These are phyloP conservation scores for Neoascochyta sp. DNA, from an alignment of 2,329 filamentous ascomycete species.

Conservation along the genomic window DNA sequence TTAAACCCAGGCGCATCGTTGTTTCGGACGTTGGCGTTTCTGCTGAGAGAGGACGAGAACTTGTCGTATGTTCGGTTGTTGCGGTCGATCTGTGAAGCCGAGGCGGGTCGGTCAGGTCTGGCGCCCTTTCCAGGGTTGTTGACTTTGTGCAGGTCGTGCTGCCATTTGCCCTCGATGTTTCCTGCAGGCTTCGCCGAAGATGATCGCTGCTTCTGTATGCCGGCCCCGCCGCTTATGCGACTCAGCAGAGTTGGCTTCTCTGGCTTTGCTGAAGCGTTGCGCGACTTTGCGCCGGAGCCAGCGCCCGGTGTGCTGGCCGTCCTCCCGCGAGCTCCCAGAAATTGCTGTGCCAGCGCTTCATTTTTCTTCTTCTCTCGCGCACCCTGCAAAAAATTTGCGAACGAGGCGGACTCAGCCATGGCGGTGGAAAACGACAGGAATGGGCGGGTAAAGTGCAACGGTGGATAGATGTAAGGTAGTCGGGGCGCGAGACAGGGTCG, in stretches of 20 bases:
- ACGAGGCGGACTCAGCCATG: slow-evolving; percentile 25
- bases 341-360: slow-evolving; percentile 66
- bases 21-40: slow-evolving; percentile 22
- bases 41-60: slow-evolving; percentile 37
- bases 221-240: slow-evolving; percentile 64
- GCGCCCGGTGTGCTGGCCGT: slow-evolving; percentile 56
- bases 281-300: slow-evolving; percentile 44
- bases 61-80: slow-evolving; percentile 42
- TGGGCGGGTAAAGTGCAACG: background rate
- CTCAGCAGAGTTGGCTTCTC: slow-evolving; percentile 60
- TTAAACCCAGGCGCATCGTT: slow-evolving; percentile 51
- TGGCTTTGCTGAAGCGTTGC: slow-evolving; percentile 48
- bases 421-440: slow-evolving; percentile 1
- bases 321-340: slow-evolving; percentile 55
- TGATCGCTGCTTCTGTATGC: slow-evolving; percentile 63
- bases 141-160: slow-evolving; percentile 62
- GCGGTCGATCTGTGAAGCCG: slow-evolving; percentile 41
- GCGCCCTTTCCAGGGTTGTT: slow-evolving; percentile 36
- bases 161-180: slow-evolving; percentile 66
- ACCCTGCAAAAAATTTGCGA: slow-evolving; percentile 34
- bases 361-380: slow-evolving; percentile 66
- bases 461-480: slow-evolving; percentile 2
- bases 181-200: slow-evolving; percentile 44
- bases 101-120: slow-evolving; percentile 36
- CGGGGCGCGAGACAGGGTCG: slow-evolving; percentile 3